Percentiles rank a stretch among this genome's conserved stretches.
These are phyloP conservation scores for Ruellia speciosa DNA, from an alignment of 305 asterid species.

Conservation along the genomic window DNA sequence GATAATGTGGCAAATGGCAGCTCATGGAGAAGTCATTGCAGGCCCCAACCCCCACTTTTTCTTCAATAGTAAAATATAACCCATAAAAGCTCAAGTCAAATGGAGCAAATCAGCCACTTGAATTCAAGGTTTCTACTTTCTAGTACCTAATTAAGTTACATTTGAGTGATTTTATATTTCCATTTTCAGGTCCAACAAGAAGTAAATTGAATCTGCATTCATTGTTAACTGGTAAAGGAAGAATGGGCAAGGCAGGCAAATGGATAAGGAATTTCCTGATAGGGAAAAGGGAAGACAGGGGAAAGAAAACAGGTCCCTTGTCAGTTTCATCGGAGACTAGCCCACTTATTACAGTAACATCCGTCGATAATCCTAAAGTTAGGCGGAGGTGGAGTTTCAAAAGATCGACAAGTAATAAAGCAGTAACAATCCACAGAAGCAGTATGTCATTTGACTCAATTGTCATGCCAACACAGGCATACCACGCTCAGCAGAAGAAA, in stretches of 20 bases:
- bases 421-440: slow-evolving; percentile 24
- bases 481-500: slow-evolving; percentile 29
- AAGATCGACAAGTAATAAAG: slow-evolving; percentile 30
- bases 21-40: background rate
- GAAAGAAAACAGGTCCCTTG: slow-evolving; percentile 29
- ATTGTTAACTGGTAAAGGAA: slow-evolving; percentile 20
- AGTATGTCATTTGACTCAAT: slow-evolving; percentile 42
- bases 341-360: slow-evolving; percentile 15
- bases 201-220: background rate
- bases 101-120: background rate
- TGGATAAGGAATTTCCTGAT: slow-evolving; percentile 61
- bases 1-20: slow-evolving; percentile 1
- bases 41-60: background rate
- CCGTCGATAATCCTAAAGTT: slow-evolving; percentile 29
- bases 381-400: slow-evolving; percentile 70
- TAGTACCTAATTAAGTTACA: too few species aligned
- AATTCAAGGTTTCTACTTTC: background rate
- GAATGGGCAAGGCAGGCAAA: slow-evolving; percentile 64
- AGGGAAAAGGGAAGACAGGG: slow-evolving; percentile 50
- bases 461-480: slow-evolving; percentile 26
- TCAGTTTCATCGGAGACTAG: slow-evolving; percentile 18
- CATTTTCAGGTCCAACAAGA: too few species aligned
- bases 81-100: background rate
- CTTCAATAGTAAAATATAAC: background rate
- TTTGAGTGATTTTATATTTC: too few species aligned